Evolutionary conservation across 768 basidiomycete genomes (phyloP).

Genomic region (Megacollybia marginata): DNA sequence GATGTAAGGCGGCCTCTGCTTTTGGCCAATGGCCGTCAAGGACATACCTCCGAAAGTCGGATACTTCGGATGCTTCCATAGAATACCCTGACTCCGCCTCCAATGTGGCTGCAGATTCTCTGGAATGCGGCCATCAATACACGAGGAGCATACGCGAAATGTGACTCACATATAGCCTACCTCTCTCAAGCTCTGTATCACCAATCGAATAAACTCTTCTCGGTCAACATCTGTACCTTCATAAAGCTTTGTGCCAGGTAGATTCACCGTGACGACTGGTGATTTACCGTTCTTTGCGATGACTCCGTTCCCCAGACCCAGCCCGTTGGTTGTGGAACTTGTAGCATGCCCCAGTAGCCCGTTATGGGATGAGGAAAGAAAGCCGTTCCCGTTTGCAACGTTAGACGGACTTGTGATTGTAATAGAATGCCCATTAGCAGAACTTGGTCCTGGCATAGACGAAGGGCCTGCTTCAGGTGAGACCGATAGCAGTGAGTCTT

Average conservation of each 20-base stretch:
- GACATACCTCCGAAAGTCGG: conserved; percentile 74
- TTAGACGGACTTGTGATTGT: conserved; percentile 24
- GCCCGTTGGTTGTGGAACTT: conserved; percentile 1
- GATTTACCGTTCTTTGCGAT: conserved; percentile 38
- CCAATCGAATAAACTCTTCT: conserved; percentile 85
- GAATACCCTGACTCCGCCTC: conserved; percentile 91
- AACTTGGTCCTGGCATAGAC: conserved; percentile 15
- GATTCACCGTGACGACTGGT: conserved; percentile 50
- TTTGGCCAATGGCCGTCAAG: conserved; percentile 75
- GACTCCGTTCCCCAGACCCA: conserved; percentile 38
- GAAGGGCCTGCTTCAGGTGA: conserved; percentile 44
- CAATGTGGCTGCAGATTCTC: conserved; percentile 81
- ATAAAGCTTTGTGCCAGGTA: conserved; percentile 71
- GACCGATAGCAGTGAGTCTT: conserved; percentile 39
- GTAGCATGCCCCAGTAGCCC: conserved; percentile 23
- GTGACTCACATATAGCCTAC: conserved; percentile 66
- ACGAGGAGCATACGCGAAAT: not conserved
- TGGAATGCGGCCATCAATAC: conserved; percentile 21
- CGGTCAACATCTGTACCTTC: conserved; percentile 75
- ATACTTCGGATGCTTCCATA: conserved; percentile 71
- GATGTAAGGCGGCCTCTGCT: conserved; percentile 62
- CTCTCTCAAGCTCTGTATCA: conserved; percentile 85
- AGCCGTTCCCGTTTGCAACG: conserved; percentile 38
- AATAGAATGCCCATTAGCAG: conserved; percentile 27
- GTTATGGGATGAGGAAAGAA: conserved; percentile 17